Percentiles rank a stretch among this genome's conserved stretches.
Conservation (phyloP, 1,284 basidiomycete genomes). For the Pseudozyma pruni region DNA sequence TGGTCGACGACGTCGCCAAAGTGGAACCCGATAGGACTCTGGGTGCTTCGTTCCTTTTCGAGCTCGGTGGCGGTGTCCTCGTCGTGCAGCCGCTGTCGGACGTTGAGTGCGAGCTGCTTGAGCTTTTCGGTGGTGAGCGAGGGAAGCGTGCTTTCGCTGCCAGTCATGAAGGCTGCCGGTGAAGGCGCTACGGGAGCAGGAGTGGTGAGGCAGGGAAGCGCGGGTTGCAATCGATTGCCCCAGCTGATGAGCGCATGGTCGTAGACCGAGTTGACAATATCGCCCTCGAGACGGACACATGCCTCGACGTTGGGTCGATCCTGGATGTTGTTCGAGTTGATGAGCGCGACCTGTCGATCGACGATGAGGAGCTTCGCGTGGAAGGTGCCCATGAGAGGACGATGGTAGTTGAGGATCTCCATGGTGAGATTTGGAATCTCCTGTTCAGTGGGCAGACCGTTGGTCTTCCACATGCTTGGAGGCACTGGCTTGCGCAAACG, state of each 20-base stretch:
- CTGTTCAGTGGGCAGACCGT: conserved; percentile 58
- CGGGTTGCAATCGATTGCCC: conserved; percentile 74
- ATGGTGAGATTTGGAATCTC: conserved; percentile 62
- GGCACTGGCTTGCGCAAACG: conserved; percentile 60
- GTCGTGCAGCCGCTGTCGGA: conserved; percentile 47
- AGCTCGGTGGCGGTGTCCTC: conserved; percentile 61
- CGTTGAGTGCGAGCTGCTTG: conserved; percentile 43
- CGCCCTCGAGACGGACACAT: conserved; percentile 72
- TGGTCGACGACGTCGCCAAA: conserved; percentile 60
- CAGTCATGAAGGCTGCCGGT: conserved; percentile 45
- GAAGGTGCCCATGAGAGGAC: conserved; percentile 74
- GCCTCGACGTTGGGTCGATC: conserved; percentile 69
- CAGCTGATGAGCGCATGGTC: conserved; percentile 79
- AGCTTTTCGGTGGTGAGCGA: conserved; percentile 49
- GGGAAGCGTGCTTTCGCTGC: conserved; percentile 42
- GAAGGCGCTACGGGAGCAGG: conserved; percentile 63
- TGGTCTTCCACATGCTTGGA: conserved; percentile 58
- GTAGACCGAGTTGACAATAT: conserved; percentile 78
- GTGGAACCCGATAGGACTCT: conserved; percentile 48
- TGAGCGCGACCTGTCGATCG: conserved; percentile 77
- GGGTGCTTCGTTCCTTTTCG: conserved; percentile 40
- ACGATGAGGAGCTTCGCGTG: conserved; percentile 82
- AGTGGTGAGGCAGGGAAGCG: conserved; percentile 72
- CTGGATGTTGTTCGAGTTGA: conserved; percentile 82
- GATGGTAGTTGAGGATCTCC: conserved; percentile 67